A percentile compares a stretch with the other conserved stretches of the same genome.
Conservation (phyloP, 305 asterid genomes). For the Ilex paraguariensis region DNA sequence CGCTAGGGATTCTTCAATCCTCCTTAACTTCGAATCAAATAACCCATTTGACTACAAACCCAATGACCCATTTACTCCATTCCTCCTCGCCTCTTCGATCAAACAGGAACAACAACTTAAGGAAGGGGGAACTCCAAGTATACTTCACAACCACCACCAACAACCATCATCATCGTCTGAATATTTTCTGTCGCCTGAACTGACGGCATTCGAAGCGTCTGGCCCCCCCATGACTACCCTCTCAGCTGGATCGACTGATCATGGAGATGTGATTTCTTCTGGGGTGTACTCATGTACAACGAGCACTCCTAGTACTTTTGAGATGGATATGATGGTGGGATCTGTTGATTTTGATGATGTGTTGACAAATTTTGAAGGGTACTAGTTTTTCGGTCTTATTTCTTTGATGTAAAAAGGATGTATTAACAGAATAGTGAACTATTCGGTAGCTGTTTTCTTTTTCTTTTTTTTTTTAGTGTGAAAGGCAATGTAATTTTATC, state of each 20-base stretch:
- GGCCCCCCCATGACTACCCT: conserved; percentile 10
- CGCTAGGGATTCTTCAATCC: conserved; percentile 29
- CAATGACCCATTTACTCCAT: conserved; percentile 4
- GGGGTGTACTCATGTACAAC: conserved; percentile 36
- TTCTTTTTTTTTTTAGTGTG: too few species aligned
- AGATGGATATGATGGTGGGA: conserved; percentile 19
- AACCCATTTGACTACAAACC: background rate
- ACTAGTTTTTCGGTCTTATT: background rate
- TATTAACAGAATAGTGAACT: too few species aligned
- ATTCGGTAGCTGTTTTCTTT: too few species aligned
- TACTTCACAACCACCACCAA: background rate
- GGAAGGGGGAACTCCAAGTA: background rate
- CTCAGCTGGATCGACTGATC: conserved; percentile 27
- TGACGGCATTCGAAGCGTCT: background rate
- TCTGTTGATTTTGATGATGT: conserved; percentile 21
- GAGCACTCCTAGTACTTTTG: conserved; percentile 21
- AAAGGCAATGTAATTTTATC: too few species aligned
- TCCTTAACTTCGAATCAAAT: conserved; percentile 35
- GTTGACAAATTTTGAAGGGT: background rate
- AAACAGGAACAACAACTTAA: conserved; percentile 17
- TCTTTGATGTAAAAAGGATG: background rate
- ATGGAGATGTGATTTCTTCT: conserved; percentile 35
- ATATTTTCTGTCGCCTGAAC: conserved; percentile 12
- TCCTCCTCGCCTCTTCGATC: background rate
- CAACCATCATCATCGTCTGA: conserved; percentile 10